Conservation (phyloP, 2,329 filamentous ascomycete genomes). For the Amauroascus niger region DNA sequence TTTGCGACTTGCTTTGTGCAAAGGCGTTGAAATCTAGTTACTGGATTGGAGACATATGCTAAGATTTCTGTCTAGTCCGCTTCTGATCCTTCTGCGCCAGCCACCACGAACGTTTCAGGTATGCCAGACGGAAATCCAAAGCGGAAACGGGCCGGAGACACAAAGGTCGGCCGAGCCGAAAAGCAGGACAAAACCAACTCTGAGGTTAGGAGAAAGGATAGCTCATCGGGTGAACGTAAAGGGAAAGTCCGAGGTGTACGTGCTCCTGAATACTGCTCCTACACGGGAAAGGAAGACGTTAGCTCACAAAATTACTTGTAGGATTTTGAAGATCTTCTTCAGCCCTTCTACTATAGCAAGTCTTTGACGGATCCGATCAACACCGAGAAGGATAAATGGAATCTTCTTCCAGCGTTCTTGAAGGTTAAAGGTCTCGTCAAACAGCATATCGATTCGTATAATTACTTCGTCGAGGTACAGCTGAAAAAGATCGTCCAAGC, state of each 20-base stretch:
- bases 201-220: background rate
- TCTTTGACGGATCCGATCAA: slow-evolving; percentile 59
- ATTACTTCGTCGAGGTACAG: slow-evolving; percentile 94
- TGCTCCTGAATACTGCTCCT: background rate
- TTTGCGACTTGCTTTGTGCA: background rate
- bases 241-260: slow-evolving; percentile 10
- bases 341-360: slow-evolving; percentile 62
- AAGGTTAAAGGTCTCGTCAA: slow-evolving; percentile 96
- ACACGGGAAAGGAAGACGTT: background rate
- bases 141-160: slow-evolving; percentile 9
- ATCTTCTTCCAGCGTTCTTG: slow-evolving; percentile 89
- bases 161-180: background rate
- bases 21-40: background rate
- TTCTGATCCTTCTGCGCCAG: background rate
- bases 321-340: slow-evolving; percentile 54
- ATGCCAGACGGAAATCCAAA: slow-evolving; percentile 11
- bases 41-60: background rate
- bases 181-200: background rate
- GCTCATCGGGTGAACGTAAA: slow-evolving; percentile 3
- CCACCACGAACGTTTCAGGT: background rate
- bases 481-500: slow-evolving; percentile 94
- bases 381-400: slow-evolving; percentile 80
- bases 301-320: slow-evolving; percentile 4
- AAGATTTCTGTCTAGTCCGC: background rate
- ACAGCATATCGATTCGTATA: slow-evolving; percentile 97